phyloP scores from a whole-genome alignment of 2,329 filamentous ascomycete genomes.

The Phyllosticta paracitricarpa region DNA sequence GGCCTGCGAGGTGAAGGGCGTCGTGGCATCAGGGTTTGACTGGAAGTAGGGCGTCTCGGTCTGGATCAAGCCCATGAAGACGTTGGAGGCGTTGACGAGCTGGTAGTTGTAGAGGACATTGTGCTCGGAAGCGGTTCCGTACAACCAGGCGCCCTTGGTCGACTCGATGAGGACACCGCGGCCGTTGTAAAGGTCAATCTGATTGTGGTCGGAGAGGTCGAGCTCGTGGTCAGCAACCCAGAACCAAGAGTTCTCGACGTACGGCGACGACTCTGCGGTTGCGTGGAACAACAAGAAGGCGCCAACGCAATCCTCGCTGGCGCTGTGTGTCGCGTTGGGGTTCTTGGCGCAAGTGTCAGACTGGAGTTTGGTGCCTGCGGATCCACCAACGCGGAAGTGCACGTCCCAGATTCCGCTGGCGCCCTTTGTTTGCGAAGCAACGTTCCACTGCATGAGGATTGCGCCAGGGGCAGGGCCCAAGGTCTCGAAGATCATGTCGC shows the following conservation, averaged over 20 bases:
- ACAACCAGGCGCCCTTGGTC: constrained; percentile 66
- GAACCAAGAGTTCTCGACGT: constrained; percentile 83
- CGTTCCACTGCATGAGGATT: constrained; percentile 86
- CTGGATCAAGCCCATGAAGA: constrained; percentile 56
- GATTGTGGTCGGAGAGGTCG: constrained; percentile 58
- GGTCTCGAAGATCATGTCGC: constrained; percentile 77
- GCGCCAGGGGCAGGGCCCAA: constrained; percentile 75
- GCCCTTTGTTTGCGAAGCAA: constrained; percentile 57
- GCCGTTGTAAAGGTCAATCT: constrained; percentile 80
- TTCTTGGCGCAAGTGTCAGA: constrained; percentile 71
- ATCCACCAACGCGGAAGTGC: constrained; percentile 88
- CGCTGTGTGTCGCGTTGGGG: constrained; percentile 49
- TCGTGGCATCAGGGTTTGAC: constrained; percentile 49
- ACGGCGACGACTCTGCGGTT: constrained; percentile 50
- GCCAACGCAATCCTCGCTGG: constrained; percentile 59
- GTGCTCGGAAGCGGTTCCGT: constrained; percentile 57
- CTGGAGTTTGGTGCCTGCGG: constrained; percentile 73
- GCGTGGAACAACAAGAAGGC: constrained; percentile 56
- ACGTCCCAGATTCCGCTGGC: constrained; percentile 83
- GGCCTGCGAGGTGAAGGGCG: constrained; percentile 44
- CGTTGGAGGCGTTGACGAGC: constrained; percentile 47
- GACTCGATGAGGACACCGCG: constrained; percentile 74
- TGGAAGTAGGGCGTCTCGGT: constrained; percentile 66
- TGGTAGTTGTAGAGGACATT: constrained; percentile 63
- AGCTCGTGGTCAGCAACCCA: constrained; percentile 90